Evolutionary conservation across 129 eudicot species (phyloP), one percentile per base, ranked within the genome.

Genomic region (Ambrosia trifida): DNA sequence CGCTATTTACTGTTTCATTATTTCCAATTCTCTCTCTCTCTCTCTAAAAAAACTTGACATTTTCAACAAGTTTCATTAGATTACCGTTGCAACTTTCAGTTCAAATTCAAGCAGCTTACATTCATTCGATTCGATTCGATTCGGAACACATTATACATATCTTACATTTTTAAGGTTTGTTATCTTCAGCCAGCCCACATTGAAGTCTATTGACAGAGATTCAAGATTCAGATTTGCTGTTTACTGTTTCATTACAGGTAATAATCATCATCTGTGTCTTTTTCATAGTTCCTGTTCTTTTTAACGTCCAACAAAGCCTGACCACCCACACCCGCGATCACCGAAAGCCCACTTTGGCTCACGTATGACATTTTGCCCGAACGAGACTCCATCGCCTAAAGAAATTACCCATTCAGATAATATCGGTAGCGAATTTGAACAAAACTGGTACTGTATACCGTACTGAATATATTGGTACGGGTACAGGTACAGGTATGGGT

Each of bases 1-100:
- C 80, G 75, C 62, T 63, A 76, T 68, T 46, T n/a, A n/a, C n/a
- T n/a, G n/a, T n/a, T 76, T 49, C 63, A 51, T 51, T 35, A 28
- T 50, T 50, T 73, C 47, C 74, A 56, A 11, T 35, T 30, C 13
- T 74, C 36, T 73, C 69, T 51, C 38, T 50, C 46, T 72, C 24
- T 49, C 32, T 11, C 35, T 70, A 40, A 9, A 35, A 19, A 58
- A 44, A 28, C 10, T 38, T 11, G 47, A 46, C 56, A 52, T 46
- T 76, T 49, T 58, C 30, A 76, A 68, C 74, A 20, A 68, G 6
- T 76, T 68, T 76, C 54, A 68, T 44, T 10, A 58, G 33, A 68
- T 5, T 76, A 35, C 80, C 80, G 80, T 76, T 76, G 54, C 43
- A 68, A 69, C 32, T 30, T 32, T 4, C 13, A 68, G 11, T 24